Conservation (phyloP, 768 basidiomycete species). For the Coprinellus aureogranulatus region DNA sequence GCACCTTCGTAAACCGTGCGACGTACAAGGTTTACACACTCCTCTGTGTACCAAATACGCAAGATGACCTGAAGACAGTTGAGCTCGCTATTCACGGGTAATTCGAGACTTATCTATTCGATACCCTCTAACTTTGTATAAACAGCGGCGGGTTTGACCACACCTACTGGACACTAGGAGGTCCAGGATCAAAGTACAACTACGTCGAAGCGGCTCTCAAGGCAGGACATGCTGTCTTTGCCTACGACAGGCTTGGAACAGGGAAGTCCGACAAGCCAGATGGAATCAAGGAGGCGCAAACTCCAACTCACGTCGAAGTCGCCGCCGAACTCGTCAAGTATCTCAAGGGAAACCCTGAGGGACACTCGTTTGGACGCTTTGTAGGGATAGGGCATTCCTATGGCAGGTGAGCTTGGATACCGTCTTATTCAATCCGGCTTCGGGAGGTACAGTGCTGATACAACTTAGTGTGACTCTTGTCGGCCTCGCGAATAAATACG, state of each 20-base stretch:
- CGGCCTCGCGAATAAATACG: neutral
- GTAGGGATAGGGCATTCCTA: neutral
- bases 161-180: constrained; percentile 22
- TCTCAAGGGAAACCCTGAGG: neutral
- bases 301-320: neutral
- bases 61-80: constrained; percentile 6
- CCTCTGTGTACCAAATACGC: constrained; percentile 13
- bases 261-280: neutral
- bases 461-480: neutral
- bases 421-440: neutral
- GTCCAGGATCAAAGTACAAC: constrained; percentile 17
- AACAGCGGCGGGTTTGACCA: constrained; percentile 21
- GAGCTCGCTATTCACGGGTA: constrained; percentile 24
- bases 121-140: neutral
- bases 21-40: constrained; percentile 12
- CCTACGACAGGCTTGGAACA: constrained; percentile 22
- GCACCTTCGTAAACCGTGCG: neutral
- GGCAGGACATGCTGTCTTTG: constrained; percentile 18
- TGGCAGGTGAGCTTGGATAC: neutral
- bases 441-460: neutral
- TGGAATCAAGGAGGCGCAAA: neutral
- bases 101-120: neutral
- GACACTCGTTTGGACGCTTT: neutral
- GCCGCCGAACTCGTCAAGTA: neutral
- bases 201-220: constrained; percentile 17